Conservation (phyloP, 176 grass and related monocot species). For the Oropetium thomaeum region DNA sequence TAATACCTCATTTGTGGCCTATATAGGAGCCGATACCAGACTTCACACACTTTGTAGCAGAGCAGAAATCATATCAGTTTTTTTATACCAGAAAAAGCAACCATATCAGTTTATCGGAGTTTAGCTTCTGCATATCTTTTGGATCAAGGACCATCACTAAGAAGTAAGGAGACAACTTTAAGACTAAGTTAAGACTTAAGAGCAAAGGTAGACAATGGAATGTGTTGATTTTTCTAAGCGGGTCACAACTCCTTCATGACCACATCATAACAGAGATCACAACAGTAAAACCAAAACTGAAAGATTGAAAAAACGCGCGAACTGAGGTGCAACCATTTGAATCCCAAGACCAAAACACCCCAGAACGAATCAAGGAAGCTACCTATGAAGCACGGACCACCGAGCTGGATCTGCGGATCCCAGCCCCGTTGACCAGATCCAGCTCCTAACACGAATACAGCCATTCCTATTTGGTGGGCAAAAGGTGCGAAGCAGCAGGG, state of each 20-base stretch:
- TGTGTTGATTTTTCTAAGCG: neutral
- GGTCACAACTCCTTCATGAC: neutral
- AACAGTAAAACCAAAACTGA: neutral
- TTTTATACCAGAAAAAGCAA: too few relatives aligned
- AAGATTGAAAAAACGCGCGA: neutral
- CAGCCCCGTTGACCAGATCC: conserved; percentile 44
- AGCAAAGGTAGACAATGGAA: neutral
- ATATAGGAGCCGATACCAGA: neutral
- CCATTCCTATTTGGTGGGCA: neutral
- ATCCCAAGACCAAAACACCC: neutral
- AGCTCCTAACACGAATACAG: neutral
- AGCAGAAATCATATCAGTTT: neutral
- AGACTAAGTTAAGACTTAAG: too few relatives aligned
- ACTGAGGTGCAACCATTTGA: conserved; percentile 6
- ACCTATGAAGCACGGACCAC: neutral
- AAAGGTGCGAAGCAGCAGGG: neutral
- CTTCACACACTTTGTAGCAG: neutral
- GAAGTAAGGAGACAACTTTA: neutral
- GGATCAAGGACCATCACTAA: neutral
- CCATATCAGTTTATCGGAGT: too few relatives aligned
- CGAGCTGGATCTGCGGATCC: conserved; percentile 22
- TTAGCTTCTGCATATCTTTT: neutral
- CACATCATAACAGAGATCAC: neutral
- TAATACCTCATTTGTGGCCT: neutral
- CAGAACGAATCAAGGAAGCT: neutral